Base-by-base conservation (phyloP, 164 flowering plant species). In the Chimonanthus praecox region DNA sequence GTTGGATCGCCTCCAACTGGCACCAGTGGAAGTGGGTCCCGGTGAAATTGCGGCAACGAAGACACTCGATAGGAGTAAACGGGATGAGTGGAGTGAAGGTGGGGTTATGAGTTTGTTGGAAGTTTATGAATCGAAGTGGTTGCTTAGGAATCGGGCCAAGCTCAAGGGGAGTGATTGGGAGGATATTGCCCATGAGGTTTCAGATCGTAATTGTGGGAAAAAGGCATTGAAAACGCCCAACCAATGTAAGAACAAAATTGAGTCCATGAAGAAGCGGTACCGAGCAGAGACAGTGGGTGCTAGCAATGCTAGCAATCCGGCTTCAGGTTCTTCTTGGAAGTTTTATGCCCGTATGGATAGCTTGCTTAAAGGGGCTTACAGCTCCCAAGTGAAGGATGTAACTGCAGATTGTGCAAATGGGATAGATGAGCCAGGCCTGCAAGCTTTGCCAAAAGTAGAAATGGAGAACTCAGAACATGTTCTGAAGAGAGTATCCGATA, bases 11-110 rank as follows among this genome's bases (percentile, higher is more conserved):
- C 47, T 21, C 11, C 67, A 58, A 33, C 58, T 48, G 50, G 45
- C 64, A 7, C 49, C 64, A 9, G 21, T 60, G 20, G 71, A 72
- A 58, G 21, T 58, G 6, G 68, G 78, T 48, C 67, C 16, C 18
- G 67, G 74, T 49, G 68, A 67, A 63, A 47, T 62, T 44, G 47
- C 50, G 1, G 50, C 47, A 13, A 18, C 58, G 7, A 76, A 68
- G 63, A 44, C 54, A n/a, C 74, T 68, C 0, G 78, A 76, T 67
- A 76, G n/a, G 78, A 61, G 74, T 61, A 78, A 78, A 74, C 67
- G 80, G 64, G 80, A 78, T 62, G 80, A 78, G 63, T 78, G 80
- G 80, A 78, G 80, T 50, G 80, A 78, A 71, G 80, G 77, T 4
- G 80, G 80, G 11, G 80, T 78, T 5, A 4, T 64, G 47, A 67